Evolutionary conservation across 331 rosid species (phyloP), one percentile per base, ranked within the genome.

Genomic region (Arachis monticola): DNA sequence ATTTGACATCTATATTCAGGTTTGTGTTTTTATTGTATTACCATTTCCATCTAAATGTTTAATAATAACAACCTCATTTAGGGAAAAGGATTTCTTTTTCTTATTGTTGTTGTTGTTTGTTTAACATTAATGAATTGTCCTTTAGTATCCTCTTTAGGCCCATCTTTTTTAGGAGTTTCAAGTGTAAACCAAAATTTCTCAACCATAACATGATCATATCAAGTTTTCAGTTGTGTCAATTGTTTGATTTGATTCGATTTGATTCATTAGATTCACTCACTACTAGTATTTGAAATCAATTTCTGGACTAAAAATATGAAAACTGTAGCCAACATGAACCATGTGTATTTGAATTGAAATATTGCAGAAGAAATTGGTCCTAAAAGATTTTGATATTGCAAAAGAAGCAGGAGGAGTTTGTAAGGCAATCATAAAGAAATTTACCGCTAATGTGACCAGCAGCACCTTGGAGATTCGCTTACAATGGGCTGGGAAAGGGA

Each of bases 401-500:
- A 79, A 70, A 45, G 76, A 73, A 40, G 98, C 96, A 5, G 84
- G 88, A 10, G 92, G 88, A 13, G 81, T 74, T 84, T 83, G 89
- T 51, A 69, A 62, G 51, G 85, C 57, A n/a, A 22, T 89, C 44
- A 57, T 73, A 48, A 70, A 70, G 60, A 81, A 30, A 0, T 86
- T 76, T 77, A 45, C 63, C 17, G 84, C 79, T 47, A 0, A 0
- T 3, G 89, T 89, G 64, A 83, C 64, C 57, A 55, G 22, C 12
- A 73, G 38, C 40, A 77, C 87, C 10, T 65, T 93, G 80, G 91
- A 91, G 84, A 91, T 93, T 11, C 92, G 80, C n/a, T 73, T 93
- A n/a, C 68, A 63, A 57, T 93, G 98, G 98, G 89, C 97, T 0
- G 98, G 97, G 50, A 93, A 86, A 79, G 98, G 98, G 44, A 82